A percentile compares a stretch with the other conserved stretches of the same genome.
Evolutionary conservation across 345 rosid genomes (phyloP).

Genomic region (Tarenaya hassleriana): DNA sequence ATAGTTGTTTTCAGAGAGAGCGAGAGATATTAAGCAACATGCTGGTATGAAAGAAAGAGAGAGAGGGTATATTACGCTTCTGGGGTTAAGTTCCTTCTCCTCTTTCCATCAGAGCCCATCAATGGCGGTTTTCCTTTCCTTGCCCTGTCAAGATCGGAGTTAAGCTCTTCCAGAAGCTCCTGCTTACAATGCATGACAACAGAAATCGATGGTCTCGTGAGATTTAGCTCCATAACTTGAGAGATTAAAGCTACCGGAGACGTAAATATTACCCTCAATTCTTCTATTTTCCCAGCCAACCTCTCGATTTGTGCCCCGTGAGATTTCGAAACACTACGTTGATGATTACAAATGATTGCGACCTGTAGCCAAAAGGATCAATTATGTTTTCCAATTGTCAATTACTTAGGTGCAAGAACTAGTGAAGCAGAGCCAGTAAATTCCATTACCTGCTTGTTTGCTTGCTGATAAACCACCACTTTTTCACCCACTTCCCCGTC

Average conservation of each 20-base stretch:
- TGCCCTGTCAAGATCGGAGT: slow-evolving; percentile 71
- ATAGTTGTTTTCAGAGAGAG: no score
- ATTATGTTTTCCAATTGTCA: no score
- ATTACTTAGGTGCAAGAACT: no score
- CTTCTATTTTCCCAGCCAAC: slow-evolving; percentile 67
- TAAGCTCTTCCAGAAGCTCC: slow-evolving; percentile 58
- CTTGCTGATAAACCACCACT: slow-evolving; percentile 62
- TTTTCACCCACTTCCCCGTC: slow-evolving; percentile 78
- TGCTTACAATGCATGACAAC: slow-evolving; percentile 17
- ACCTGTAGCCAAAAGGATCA: slow-evolving; percentile 53
- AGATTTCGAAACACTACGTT: slow-evolving; percentile 78
- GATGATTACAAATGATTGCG: slow-evolving; percentile 98
- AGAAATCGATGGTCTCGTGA: background rate
- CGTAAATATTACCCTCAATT: slow-evolving; percentile 51
- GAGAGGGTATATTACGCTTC: slow-evolving; percentile 57
- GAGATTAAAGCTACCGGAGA: background rate
- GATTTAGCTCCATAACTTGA: background rate
- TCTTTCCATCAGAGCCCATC: slow-evolving; percentile 84
- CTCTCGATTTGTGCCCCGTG: slow-evolving; percentile 75
- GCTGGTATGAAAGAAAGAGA: no score
- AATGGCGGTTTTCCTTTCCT: slow-evolving; percentile 83
- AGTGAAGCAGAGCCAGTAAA: no score
- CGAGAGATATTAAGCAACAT: background rate
- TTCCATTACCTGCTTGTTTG: slow-evolving; percentile 81
- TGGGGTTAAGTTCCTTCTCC: slow-evolving; percentile 60